Evolutionary conservation across 75 land plant genomes (phyloP).

Genomic region (Picea sitchensis): DNA sequence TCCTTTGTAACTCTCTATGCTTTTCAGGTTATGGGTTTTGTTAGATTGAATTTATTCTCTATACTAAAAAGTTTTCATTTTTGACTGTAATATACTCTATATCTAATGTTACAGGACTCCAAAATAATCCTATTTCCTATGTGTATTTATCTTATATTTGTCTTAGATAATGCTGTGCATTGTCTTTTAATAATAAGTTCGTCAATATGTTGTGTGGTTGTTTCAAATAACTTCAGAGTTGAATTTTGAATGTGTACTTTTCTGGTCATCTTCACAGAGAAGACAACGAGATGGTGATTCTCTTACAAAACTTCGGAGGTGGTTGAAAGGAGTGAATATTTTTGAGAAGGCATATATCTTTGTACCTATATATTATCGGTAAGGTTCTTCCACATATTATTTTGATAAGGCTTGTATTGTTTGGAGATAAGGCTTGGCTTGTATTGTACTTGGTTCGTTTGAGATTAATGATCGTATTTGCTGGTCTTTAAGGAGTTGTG

Average conservation of each 20-base stretch:
- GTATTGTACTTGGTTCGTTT: too few relatives aligned
- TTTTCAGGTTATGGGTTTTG: too few relatives aligned
- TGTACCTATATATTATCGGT: slow-evolving; percentile 83
- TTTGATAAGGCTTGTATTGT: background rate
- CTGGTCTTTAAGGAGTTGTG: too few relatives aligned
- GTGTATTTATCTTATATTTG: too few relatives aligned
- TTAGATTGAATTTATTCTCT: too few relatives aligned
- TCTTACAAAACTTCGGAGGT: slow-evolving; percentile 71
- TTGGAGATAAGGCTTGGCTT: background rate
- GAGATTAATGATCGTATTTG: too few relatives aligned
- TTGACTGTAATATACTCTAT: too few relatives aligned
- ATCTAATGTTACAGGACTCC: too few relatives aligned
- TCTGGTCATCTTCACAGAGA: slow-evolving; percentile 20
- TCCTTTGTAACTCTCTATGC: too few relatives aligned
- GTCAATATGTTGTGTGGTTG: background rate
- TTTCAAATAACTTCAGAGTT: background rate
- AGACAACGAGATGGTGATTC: slow-evolving; percentile 30
- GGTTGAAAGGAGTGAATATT: slow-evolving; percentile 91
- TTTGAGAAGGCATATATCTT: slow-evolving; percentile 88
- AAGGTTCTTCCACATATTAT: slow-evolving; percentile 9
- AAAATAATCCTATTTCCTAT: too few relatives aligned
- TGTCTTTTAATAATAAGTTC: background rate
- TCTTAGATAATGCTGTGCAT: too few relatives aligned
- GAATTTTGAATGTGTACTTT: background rate
- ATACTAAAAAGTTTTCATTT: too few relatives aligned